Base-by-base conservation (phyloP, 1,284 basidiomycete species). In the Fomes fomentarius region DNA sequence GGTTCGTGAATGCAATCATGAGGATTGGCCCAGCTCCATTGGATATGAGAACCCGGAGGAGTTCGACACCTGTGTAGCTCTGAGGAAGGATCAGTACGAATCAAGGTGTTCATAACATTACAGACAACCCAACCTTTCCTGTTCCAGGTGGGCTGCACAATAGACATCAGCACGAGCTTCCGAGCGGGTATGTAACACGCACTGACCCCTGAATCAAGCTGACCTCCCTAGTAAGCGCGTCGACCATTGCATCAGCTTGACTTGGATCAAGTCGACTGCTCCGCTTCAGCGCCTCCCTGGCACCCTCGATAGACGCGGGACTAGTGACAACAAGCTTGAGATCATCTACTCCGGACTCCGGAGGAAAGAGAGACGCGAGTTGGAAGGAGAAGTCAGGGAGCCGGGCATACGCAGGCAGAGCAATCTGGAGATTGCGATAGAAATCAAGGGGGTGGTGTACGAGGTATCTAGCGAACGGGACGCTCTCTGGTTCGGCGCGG, bases 1-100 rank as follows among this genome's bases (percentile, higher is more conserved):
- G 89, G 62, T 91, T 91, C 0, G 89, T 91, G 67, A 83, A 87
- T 0, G 85, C 85, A 41, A 91, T 85, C 73, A 90, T 74, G 14
- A 89, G 71, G 49, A 90, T 82, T 0, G 83, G 86, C 0, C 73
- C 71, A 26, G 80, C 63, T 0, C 69, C 61, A 60, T 81, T 86
- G 8, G 69, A 68, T 11, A 86, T 61, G n/a, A 91, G 73, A 8
- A 88, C 79, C 0, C 84, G 78, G 10, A 91, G 67, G 1, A 91
- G 72, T 62, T 89, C 82, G 3, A 85, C 77, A 0, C 87, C 88
- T 0, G 84, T 85, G 61, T 76, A 89, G 44, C 82, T 87, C 83
- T 85, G 58, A 28, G 15, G 38, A 25, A 37, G 31, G 38, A 33
- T 24, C 41, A 43, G 10, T 38, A 38, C 3, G 15, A 4, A 3